Conservation (phyloP, 805 yeast genomes). For the Wickerhamiella nectarea region DNA sequence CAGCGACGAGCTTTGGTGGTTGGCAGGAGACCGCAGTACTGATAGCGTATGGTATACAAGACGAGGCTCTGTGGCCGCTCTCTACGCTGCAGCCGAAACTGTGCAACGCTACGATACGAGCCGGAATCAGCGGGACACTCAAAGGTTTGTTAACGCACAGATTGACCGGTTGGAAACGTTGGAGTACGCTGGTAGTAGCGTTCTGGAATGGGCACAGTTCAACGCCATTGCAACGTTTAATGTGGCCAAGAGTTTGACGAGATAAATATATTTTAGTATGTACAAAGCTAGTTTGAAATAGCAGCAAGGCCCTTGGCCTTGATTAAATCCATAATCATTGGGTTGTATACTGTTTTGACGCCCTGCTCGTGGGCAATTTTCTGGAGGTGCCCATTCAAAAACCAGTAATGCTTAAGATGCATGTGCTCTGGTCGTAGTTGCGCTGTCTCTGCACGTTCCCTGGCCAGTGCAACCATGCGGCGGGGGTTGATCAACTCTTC, state of each 20-base stretch:
- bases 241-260: conserved; percentile 48
- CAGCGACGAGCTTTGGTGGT: conserved; percentile 70
- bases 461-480: not conserved
- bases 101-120: conserved; percentile 70
- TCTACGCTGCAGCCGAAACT: conserved; percentile 58
- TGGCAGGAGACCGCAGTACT: conserved; percentile 61
- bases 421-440: not conserved
- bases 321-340: not conserved
- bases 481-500: not conserved
- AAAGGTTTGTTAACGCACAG: conserved; percentile 48
- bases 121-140: conserved; percentile 39
- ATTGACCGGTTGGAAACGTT: conserved; percentile 38
- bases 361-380: not conserved
- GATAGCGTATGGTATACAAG: conserved; percentile 93
- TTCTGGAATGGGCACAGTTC: conserved; percentile 68
- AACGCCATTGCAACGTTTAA: conserved; percentile 51
- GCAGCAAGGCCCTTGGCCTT: not conserved
- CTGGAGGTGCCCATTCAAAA: not conserved
- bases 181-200: conserved; percentile 47
- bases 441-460: not conserved
- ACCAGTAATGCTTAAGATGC: not conserved
- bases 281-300: not conserved
- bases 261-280: conserved; percentile 2
- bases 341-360: not conserved
- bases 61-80: conserved; percentile 52